Base-by-base conservation (phyloP, 2,329 filamentous ascomycete species). In the Apiospora arundinis region DNA sequence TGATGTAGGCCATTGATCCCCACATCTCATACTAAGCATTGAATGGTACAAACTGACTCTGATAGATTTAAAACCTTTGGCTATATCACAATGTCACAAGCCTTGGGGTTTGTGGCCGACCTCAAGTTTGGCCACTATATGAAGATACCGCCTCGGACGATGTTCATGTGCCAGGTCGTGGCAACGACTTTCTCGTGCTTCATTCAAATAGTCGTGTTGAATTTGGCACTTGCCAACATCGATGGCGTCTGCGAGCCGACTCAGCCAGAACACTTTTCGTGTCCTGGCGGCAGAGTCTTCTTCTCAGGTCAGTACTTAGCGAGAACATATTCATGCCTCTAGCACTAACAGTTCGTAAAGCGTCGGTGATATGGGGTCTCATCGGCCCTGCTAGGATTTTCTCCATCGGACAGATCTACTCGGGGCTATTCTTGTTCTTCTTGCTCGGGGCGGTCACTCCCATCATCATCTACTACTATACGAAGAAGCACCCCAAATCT, bases 81-180 rank as follows among this genome's bases (percentile, higher is more conserved):
- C 42, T 90, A 87, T 77, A 89, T 90, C 72, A 90, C 88, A 69
- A 90, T 90, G 88, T 89, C 87, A 1, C 90, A 92, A 80, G 88
- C 90, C 0, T 84, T 92, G 48, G 87, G 85, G 74, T 93, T 93
- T 77, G 85, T 90, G 14, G 84, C 88, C 9, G 91, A 93, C 76
- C 84, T 93, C 73, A 93, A 93, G 77, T 89, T 92, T 63, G 91
- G 89, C 6, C 92, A 93, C 77, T 93, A 93, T 83, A 93, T 93
- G 90, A 90, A 90, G 80, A 89, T 90, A 12, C 42, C 67, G 2
- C 68, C 70, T 18, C 85, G 89, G 23, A 91, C 89, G 21, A 91
- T 92, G 83, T 93, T 93, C 81, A 85, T 88, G 81, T 85, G 86
- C 5, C 91, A 93, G 78, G 86, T 92, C 4, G 86, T 91, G 1